Percentiles rank a stretch among this genome's conserved stretches.
Evolutionary conservation across 176 grass and related monocot species (phyloP).

Genomic region (Cenchrus americanus): DNA sequence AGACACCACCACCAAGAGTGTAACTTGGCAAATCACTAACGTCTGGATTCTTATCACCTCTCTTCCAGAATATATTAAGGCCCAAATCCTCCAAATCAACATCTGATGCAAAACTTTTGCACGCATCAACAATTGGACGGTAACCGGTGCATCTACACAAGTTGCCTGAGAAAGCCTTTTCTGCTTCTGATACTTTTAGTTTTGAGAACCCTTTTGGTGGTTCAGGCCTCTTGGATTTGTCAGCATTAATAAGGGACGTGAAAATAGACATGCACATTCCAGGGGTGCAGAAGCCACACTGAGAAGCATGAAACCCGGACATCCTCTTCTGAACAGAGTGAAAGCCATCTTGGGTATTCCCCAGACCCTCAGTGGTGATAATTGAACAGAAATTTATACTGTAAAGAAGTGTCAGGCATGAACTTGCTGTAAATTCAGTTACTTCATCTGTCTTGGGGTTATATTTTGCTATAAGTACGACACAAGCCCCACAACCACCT

Average conservation of each 20-base stretch:
- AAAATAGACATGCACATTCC: constrained; percentile 95
- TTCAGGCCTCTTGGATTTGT: constrained; percentile 65
- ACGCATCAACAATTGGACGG: constrained; percentile 72
- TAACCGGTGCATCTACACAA: constrained; percentile 84
- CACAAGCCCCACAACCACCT: constrained; percentile 86
- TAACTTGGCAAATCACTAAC: constrained; percentile 58
- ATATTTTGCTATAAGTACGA: constrained; percentile 71
- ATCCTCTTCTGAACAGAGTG: constrained; percentile 80
- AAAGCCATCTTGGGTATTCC: constrained; percentile 59
- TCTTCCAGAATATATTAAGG: constrained; percentile 77
- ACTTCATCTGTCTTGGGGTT: constrained; percentile 64
- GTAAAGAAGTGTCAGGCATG: constrained; percentile 73
- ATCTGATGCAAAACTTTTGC: constrained; percentile 82
- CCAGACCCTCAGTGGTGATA: constrained; percentile 77
- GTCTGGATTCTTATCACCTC: constrained; percentile 46
- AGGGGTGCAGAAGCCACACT: constrained; percentile 86
- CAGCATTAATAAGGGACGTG: constrained; percentile 73
- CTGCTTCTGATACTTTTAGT: constrained; percentile 58
- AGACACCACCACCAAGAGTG: constrained; percentile 49
- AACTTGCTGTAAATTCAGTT: constrained; percentile 64
- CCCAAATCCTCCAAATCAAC: constrained; percentile 84
- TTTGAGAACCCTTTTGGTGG: constrained; percentile 73
- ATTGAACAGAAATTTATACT: constrained; percentile 71
- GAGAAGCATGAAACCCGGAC: constrained; percentile 82
- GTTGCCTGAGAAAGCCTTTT: constrained; percentile 73